Percentiles rank a stretch among this genome's conserved stretches.
These are phyloP conservation scores for Schoenoplectus triqueter DNA, from an alignment of 202 grass and related monocot genomes.

Conservation along the genomic window DNA sequence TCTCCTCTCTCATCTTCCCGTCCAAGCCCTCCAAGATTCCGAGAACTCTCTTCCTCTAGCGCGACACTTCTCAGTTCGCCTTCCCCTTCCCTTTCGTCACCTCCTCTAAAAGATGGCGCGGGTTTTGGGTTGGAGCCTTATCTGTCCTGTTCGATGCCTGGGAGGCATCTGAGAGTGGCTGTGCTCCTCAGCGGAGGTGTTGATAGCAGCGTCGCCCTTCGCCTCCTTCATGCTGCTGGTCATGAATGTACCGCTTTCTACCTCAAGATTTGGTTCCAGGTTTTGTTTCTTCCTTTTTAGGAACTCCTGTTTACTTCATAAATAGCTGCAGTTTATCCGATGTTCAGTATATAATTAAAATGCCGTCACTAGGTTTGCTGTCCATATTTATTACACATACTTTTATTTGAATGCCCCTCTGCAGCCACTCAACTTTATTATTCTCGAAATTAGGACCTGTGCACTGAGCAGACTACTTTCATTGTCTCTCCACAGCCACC, in stretches of 20 bases:
- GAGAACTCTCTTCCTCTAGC: neutral
- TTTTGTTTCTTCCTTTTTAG: neutral
- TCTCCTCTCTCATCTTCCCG: neutral
- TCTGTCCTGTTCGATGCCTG: constrained; percentile 48
- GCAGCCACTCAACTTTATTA: neutral
- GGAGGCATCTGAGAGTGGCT: constrained; percentile 54
- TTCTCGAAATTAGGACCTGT: neutral
- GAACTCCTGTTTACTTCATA: neutral
- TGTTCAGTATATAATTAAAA: neutral
- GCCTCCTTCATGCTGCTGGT: constrained; percentile 85
- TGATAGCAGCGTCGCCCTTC: constrained; percentile 89
- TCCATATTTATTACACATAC: neutral
- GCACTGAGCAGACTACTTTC: neutral
- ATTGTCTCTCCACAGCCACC: neutral
- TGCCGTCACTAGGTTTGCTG: neutral
- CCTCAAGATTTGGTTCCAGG: constrained; percentile 99
- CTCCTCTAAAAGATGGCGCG: neutral
- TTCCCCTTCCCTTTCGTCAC: neutral
- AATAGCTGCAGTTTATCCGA: neutral
- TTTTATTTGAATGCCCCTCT: neutral
- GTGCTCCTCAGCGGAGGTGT: constrained; percentile 93
- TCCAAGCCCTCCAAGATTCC: constrained; percentile 1
- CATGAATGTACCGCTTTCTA: constrained; percentile 91
- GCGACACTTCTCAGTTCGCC: neutral
- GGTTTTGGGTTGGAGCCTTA: constrained; percentile 46